A percentile compares a stretch with the other conserved stretches of the same genome.
Conservation (phyloP, 2,329 filamentous ascomycete species). For the Alternaria brassicicola region DNA sequence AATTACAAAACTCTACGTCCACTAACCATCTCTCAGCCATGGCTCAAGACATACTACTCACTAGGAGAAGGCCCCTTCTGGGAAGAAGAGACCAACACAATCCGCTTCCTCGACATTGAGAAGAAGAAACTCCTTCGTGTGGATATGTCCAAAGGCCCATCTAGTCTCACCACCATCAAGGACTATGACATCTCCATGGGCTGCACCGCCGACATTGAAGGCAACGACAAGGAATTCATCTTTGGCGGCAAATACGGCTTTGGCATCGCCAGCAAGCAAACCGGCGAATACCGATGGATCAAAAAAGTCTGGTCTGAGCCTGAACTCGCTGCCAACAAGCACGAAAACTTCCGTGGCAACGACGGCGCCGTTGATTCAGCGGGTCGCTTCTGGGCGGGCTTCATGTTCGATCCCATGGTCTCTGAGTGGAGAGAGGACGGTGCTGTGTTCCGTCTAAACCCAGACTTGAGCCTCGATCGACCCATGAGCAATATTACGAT, state of each 20-base stretch:
- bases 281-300: constrained; percentile 62
- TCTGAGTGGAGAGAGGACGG: constrained; percentile 66
- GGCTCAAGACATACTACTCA: constrained; percentile 67
- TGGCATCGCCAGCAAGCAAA: constrained; percentile 73
- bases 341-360: constrained; percentile 68
- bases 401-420: constrained; percentile 79
- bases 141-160: constrained; percentile 66
- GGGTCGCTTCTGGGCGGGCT: constrained; percentile 83
- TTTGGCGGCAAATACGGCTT: constrained; percentile 82
- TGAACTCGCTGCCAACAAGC: constrained; percentile 54
- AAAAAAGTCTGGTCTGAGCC: constrained; percentile 61
- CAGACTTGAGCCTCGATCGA: constrained; percentile 63
- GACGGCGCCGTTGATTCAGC: constrained; percentile 81
- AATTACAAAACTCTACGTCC: background rate
- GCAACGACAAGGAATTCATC: constrained; percentile 71
- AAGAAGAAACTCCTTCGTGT: constrained; percentile 75
- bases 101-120: constrained; percentile 85
- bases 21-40: constrained; percentile 48
- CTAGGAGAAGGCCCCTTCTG: constrained; percentile 79
- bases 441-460: constrained; percentile 73
- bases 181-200: constrained; percentile 64
- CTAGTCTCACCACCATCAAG: constrained; percentile 60
- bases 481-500: constrained; percentile 72
- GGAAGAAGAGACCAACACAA: constrained; percentile 66
- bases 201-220: constrained; percentile 75